Conservation (phyloP, 768 basidiomycete genomes). For the Nevesoporus exiguus region DNA sequence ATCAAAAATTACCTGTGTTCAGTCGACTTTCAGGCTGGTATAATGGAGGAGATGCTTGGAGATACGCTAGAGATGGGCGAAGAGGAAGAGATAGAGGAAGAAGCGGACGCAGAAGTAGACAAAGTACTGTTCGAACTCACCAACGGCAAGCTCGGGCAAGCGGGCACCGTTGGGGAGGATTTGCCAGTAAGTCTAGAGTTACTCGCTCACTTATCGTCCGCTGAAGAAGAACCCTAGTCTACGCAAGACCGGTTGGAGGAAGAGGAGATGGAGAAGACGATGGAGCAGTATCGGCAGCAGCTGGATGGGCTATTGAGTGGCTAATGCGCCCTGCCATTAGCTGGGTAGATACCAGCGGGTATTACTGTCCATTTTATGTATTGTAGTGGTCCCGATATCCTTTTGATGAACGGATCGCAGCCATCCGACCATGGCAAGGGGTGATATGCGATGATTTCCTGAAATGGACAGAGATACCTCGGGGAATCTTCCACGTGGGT, state of each 20-base stretch:
- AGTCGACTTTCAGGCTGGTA: conserved; percentile 68
- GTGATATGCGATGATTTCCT: conserved; percentile 2
- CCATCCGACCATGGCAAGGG: too few relatives aligned
- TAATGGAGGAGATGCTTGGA: conserved; percentile 97
- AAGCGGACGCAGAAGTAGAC: conserved; percentile 96
- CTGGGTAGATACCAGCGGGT: neutral
- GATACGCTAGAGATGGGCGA: conserved; percentile 90
- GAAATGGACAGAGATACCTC: conserved; percentile 2
- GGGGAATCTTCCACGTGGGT: conserved; percentile 17
- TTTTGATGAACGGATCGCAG: neutral
- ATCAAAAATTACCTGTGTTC: neutral
- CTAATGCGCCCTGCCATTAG: conserved; percentile 15
- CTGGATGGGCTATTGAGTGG: conserved; percentile 79
- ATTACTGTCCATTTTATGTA: conserved; percentile 6
- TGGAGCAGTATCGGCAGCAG: conserved; percentile 89
- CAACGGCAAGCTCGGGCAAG: conserved; percentile 91
- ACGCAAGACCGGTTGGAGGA: conserved; percentile 64
- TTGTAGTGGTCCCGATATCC: neutral
- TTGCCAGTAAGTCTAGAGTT: conserved; percentile 59
- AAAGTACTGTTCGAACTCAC: conserved; percentile 95
- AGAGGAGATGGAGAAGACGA: conserved; percentile 80
- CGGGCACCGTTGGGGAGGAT: conserved; percentile 65
- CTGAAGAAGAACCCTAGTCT: conserved; percentile 37
- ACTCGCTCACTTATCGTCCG: neutral
- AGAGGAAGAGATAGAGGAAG: conserved; percentile 92